Evolutionary conservation across 2,329 filamentous ascomycete species (phyloP).

Genomic region (Cladophialophora immunda): DNA sequence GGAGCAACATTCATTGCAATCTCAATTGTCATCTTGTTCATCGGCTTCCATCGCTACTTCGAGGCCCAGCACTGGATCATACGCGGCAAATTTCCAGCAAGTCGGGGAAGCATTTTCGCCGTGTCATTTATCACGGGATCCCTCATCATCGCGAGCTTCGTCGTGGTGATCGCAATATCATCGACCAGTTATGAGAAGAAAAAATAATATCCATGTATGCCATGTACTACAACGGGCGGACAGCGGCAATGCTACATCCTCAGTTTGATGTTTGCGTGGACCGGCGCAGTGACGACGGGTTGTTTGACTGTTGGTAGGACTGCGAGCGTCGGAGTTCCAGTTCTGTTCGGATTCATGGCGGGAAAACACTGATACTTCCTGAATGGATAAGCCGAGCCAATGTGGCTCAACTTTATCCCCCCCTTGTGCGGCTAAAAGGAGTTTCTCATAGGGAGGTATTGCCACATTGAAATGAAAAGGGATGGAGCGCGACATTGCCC

Average conservation of each 20-base stretch:
- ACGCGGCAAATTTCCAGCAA: constrained; percentile 71
- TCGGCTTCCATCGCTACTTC: constrained; percentile 73
- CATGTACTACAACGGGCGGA: background rate
- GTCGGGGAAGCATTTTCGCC: constrained; percentile 68
- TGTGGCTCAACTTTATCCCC: background rate
- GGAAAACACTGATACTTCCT: background rate
- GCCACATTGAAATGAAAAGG: background rate
- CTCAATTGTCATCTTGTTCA: constrained; percentile 66
- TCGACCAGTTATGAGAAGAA: constrained; percentile 54
- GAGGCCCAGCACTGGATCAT: constrained; percentile 74
- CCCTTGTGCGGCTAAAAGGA: background rate
- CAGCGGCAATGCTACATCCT: background rate
- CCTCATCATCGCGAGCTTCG: constrained; percentile 67
- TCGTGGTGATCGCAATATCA: constrained; percentile 66
- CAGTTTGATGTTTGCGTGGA: background rate
- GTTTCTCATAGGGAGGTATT: background rate
- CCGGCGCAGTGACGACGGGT: background rate
- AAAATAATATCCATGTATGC: constrained; percentile 13
- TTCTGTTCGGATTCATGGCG: background rate
- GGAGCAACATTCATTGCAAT: constrained; percentile 72
- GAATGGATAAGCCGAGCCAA: background rate
- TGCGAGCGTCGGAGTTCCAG: background rate
- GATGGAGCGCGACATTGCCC: background rate
- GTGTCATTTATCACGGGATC: constrained; percentile 63
- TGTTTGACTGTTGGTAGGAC: background rate